Percentiles rank a stretch among this genome's conserved stretches.
Conservation (phyloP, 352 stramenopile genomes). For the Phytophthora hybrid region DNA sequence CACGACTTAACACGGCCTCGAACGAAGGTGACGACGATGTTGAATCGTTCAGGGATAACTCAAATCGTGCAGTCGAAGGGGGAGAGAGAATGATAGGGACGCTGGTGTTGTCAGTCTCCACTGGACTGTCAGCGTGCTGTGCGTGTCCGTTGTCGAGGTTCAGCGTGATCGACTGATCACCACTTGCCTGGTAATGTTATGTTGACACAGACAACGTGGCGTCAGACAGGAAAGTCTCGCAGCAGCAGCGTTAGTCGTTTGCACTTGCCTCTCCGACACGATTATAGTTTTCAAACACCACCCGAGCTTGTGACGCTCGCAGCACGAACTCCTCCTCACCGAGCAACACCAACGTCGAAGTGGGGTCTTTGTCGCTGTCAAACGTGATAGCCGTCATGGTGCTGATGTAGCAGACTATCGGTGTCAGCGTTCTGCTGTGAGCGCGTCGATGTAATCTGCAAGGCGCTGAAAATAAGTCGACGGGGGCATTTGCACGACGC, state of each 20-base stretch:
- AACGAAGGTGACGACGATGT: slow-evolving; percentile 6
- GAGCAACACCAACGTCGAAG: slow-evolving; percentile 31
- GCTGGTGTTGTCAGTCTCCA: not conserved
- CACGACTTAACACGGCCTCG: slow-evolving; percentile 31
- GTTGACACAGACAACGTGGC: slow-evolving; percentile 10
- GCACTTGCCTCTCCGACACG: slow-evolving; percentile 11
- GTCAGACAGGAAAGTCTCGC: slow-evolving; percentile 12
- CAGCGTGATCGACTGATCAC: slow-evolving; percentile 25
- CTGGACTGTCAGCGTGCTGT: not conserved
- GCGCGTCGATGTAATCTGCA: slow-evolving; percentile 5
- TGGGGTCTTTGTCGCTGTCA: slow-evolving; percentile 4
- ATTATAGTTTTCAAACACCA: slow-evolving; percentile 29
- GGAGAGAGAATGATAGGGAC: slow-evolving; percentile 62
- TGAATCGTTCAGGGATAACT: slow-evolving; percentile 20
- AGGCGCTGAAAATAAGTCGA: slow-evolving; percentile 31
- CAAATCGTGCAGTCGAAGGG: slow-evolving; percentile 61
- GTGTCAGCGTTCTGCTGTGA: not conserved
- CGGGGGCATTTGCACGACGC: not conserved
- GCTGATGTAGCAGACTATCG: not conserved
- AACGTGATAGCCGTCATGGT: slow-evolving; percentile 5
- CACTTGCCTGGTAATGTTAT: slow-evolving; percentile 10
- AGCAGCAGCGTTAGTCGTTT: not conserved
- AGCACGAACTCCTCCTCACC: slow-evolving; percentile 29
- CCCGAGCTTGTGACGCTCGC: slow-evolving; percentile 12
- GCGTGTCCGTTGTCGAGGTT: slow-evolving; percentile 16